Conservation (phyloP, 169 alveolate genomes). For the Eimeria brunetti region DNA sequence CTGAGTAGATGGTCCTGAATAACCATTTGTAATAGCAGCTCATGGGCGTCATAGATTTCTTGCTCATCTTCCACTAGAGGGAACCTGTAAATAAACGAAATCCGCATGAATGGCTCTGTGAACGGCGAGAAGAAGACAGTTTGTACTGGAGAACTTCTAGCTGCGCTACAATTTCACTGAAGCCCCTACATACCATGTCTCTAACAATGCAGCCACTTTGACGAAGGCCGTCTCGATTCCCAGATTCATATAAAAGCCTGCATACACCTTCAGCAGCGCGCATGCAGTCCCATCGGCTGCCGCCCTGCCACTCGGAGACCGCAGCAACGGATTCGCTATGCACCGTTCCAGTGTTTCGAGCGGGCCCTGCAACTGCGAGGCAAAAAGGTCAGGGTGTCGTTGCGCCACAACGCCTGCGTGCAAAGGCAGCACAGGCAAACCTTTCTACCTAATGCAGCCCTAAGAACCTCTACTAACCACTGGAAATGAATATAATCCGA, state of each 20-base stretch:
- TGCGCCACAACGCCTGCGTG: constrained; percentile 72
- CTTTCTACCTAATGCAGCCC: neutral
- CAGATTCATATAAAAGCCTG: neutral
- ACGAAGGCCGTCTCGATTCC: constrained; percentile 5
- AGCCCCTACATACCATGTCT: constrained; percentile 37
- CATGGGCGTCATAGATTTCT: constrained; percentile 68
- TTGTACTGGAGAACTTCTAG: neutral
- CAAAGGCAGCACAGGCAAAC: neutral
- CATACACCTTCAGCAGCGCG: constrained; percentile 64
- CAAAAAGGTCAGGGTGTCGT: constrained; percentile 14
- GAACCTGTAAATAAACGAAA: constrained; percentile 47
- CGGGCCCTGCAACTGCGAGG: constrained; percentile 40
- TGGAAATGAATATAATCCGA: neutral
- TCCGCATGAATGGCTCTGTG: neutral
- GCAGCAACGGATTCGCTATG: constrained; percentile 60
- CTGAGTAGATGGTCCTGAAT: constrained; percentile 48
- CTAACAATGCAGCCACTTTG: constrained; percentile 29
- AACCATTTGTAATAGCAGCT: constrained; percentile 38
- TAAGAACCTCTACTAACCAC: neutral
- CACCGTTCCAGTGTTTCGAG: constrained; percentile 57
- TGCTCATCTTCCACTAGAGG: constrained; percentile 77
- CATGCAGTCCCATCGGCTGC: constrained; percentile 78
- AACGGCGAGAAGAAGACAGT: neutral
- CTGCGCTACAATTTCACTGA: neutral
- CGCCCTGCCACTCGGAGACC: constrained; percentile 44